Conservation (phyloP, 176 grass and related monocot genomes). For the Alloteropsis semialata region DNA sequence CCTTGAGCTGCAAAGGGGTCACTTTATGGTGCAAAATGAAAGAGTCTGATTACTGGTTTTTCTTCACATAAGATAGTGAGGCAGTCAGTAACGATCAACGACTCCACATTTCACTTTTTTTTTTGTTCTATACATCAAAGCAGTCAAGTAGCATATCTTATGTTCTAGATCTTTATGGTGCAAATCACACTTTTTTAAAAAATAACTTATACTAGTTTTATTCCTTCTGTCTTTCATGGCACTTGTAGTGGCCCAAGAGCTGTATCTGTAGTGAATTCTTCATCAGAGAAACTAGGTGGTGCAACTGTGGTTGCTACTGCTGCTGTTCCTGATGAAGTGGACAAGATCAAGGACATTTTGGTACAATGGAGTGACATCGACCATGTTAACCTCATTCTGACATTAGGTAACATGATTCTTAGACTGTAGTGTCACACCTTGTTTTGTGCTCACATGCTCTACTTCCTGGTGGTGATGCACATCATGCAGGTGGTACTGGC, state of each 20-base stretch:
- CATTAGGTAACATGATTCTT: slow-evolving; percentile 70
- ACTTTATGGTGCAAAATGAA: slow-evolving; percentile 74
- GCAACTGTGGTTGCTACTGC: slow-evolving; percentile 72
- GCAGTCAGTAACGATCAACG: slow-evolving; percentile 19
- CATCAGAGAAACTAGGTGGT: slow-evolving; percentile 82
- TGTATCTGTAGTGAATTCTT: slow-evolving; percentile 76
- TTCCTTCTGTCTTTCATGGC: background rate
- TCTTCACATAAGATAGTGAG: slow-evolving; percentile 42
- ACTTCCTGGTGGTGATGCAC: background rate
- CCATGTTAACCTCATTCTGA: slow-evolving; percentile 76
- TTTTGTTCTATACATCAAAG: background rate
- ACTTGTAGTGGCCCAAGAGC: slow-evolving; percentile 82
- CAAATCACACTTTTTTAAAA: background rate
- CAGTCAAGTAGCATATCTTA: background rate
- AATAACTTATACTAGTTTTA: background rate
- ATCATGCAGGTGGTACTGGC: slow-evolving; percentile 81
- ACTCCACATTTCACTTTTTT: slow-evolving; percentile 36
- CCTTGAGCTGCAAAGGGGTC: slow-evolving; percentile 57
- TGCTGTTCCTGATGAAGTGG: slow-evolving; percentile 88
- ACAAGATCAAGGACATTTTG: slow-evolving; percentile 72
- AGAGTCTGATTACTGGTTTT: slow-evolving; percentile 30
- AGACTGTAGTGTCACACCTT: too few species aligned
- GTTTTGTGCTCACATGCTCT: background rate
- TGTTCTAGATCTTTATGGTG: background rate
- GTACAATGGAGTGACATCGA: slow-evolving; percentile 68